A percentile compares a stretch with the other conserved stretches of the same genome.
Evolutionary conservation across 1,139 yeast genomes (phyloP).

Genomic region (Pichia terricola): DNA sequence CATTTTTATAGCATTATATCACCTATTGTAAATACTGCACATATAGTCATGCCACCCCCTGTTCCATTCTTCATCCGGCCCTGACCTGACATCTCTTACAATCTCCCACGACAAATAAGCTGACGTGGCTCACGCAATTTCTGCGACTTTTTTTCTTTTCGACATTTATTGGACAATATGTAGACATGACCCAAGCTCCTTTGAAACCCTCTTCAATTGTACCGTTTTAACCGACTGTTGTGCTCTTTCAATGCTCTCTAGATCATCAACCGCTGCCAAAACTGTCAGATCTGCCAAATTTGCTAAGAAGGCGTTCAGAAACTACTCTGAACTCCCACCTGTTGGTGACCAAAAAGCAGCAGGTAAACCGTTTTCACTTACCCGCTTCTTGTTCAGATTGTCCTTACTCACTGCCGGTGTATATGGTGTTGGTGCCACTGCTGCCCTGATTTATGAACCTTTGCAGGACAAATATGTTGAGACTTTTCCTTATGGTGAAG

Average conservation of each 20-base stretch:
- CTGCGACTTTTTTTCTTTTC: no score
- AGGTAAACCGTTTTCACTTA: conserved; percentile 10
- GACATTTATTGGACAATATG: no score
- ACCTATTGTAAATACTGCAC: no score
- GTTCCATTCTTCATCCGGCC: no score
- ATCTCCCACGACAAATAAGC: no score
- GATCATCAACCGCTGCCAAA: not conserved
- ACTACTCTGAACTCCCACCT: not conserved
- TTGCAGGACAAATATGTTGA: conserved; percentile 44
- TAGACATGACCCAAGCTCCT: no score
- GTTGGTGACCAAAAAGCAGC: not conserved
- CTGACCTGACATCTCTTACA: no score
- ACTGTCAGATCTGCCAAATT: conserved; percentile 1
- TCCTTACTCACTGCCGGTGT: conserved; percentile 29
- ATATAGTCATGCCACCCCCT: no score
- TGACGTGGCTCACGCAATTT: no score
- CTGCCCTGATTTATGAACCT: conserved; percentile 33
- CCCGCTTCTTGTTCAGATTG: conserved; percentile 26
- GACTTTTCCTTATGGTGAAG: conserved; percentile 52
- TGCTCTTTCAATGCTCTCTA: not conserved
- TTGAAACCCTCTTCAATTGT: no score
- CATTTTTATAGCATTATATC: no score
- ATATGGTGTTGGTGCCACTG: conserved; percentile 36
- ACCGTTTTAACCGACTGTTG: not conserved
- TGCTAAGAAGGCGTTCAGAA: not conserved